These are phyloP conservation scores for Sporothrix brasiliensis DNA, from an alignment of 2,329 filamentous ascomycete genomes.

Conservation along the genomic window DNA sequence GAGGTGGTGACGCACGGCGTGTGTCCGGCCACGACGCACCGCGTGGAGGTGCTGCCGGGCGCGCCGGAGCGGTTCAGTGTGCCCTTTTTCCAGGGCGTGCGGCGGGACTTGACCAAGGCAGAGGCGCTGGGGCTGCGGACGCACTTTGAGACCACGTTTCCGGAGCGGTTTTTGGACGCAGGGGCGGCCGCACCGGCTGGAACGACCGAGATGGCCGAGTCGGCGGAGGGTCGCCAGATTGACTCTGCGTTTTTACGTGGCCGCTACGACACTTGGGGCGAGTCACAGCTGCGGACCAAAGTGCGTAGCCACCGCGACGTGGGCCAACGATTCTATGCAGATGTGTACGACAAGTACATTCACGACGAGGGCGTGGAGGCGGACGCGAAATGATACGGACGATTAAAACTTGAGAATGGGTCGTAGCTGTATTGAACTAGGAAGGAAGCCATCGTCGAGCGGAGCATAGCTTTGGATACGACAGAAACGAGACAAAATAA, in stretches of 20 bases:
- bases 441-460: not conserved
- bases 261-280: conserved; percentile 58
- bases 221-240: conserved; percentile 45
- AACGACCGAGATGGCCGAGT: conserved; percentile 36
- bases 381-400: not conserved
- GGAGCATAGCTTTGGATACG: not conserved
- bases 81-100: conserved; percentile 55
- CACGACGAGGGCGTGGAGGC: not conserved
- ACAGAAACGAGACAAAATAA: not conserved
- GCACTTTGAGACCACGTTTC: conserved; percentile 40
- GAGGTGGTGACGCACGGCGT: conserved; percentile 59
- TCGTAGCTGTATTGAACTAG: not conserved
- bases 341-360: conserved; percentile 51
- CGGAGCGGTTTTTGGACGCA: not conserved
- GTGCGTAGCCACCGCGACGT: conserved; percentile 55
- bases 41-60: conserved; percentile 46
- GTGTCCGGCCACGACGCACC: conserved; percentile 57
- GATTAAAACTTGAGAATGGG: not conserved
- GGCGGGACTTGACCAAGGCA: conserved; percentile 49
- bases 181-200: not conserved
- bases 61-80: conserved; percentile 48
- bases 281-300: conserved; percentile 58
- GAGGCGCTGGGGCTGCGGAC: conserved; percentile 48
- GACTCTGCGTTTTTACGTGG: conserved; percentile 56
- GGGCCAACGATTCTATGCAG: conserved; percentile 51